Evolutionary conservation across 2,329 filamentous ascomycete genomes (phyloP).

Genomic region (Verticillium albo-atrum): DNA sequence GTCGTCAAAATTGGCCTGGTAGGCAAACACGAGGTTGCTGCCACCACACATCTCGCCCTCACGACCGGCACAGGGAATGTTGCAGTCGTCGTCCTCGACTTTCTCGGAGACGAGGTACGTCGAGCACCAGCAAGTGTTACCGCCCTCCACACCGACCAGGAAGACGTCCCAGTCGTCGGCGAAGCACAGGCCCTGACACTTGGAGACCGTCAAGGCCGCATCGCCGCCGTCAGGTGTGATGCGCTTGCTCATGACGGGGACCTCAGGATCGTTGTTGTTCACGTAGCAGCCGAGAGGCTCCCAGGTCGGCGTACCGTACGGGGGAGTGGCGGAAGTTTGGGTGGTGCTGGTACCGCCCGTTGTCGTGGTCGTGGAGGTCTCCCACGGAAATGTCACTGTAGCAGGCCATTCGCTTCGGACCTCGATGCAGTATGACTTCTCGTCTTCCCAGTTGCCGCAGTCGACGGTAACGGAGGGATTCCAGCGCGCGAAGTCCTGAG

Average conservation of each 20-base stretch:
- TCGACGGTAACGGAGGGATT: constrained; percentile 17
- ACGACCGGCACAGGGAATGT: background rate
- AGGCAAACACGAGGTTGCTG: background rate
- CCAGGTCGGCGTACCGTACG: constrained; percentile 9
- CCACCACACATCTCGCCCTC: background rate
- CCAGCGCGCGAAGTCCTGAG: constrained; percentile 13
- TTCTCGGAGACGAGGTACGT: background rate
- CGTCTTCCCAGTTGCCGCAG: constrained; percentile 13
- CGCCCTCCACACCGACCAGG: background rate
- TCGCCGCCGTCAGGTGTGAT: constrained; percentile 19
- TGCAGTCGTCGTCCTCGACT: background rate
- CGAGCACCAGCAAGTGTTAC: background rate
- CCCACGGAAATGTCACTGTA: constrained; percentile 4
- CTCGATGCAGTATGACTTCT: constrained; percentile 18
- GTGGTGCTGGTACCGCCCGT: constrained; percentile 5
- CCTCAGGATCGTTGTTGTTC: constrained; percentile 21
- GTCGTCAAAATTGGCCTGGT: background rate
- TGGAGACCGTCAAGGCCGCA: constrained; percentile 23
- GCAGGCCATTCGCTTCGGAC: constrained; percentile 10
- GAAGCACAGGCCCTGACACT: constrained; percentile 30
- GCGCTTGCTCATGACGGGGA: constrained; percentile 23
- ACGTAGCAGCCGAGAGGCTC: constrained; percentile 32
- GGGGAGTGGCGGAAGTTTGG: background rate
- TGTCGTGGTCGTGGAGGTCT: constrained; percentile 6
- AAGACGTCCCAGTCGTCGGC: background rate